Base-by-base conservation (phyloP, 2,329 filamentous ascomycete genomes). In the Ascochyta clinopodiicola region DNA sequence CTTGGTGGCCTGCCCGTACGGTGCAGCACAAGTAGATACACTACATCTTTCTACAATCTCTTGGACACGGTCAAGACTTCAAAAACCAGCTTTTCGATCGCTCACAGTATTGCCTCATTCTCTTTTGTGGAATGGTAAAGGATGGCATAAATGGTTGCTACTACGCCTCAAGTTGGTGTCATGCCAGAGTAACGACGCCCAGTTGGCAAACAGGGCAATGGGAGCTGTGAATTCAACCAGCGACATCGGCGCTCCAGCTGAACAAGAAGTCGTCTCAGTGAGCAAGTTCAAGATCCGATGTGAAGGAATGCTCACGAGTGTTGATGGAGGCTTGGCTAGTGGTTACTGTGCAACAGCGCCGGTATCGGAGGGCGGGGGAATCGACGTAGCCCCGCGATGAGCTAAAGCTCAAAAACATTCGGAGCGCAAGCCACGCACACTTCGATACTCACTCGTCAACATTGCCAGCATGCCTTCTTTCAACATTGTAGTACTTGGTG, bases 401-500 rank as follows among this genome's bases (percentile, higher is more conserved):
- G 42, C 49, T 42, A 52, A 52, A 40, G 49, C 42, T 52, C 49
- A 12, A 52, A 46, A 52, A 52, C 49, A 52, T 52, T 42, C 3
- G n/a, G 29, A 39, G 46, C 29, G 29, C 13, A 40, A 19, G 19
- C 43, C 40, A 47, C 34, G 44, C 32, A 43, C 12, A 22, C 38
- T 50, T 49, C 24, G 21, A 36, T 29, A 34, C 17, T 21, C 44
- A 48, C 32, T 52, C 39, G 22, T 37, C 42, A n/a, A 57, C 10
- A 38, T 13, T 42, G 5, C 19, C 52, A 59, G n/a, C 29, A 77
- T 77, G 75, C 67, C 75, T 67, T 65, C 71, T 8, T 76, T 75
- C 60, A 77, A 77, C 53, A 77, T 78, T 63, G 75, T 78, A 31
- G 72, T 77, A 37, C 72, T 78, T 51, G 74, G 67, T 44, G 75